Conservation (phyloP, 208 protist species). For the Leishmania amazonensis region DNA sequence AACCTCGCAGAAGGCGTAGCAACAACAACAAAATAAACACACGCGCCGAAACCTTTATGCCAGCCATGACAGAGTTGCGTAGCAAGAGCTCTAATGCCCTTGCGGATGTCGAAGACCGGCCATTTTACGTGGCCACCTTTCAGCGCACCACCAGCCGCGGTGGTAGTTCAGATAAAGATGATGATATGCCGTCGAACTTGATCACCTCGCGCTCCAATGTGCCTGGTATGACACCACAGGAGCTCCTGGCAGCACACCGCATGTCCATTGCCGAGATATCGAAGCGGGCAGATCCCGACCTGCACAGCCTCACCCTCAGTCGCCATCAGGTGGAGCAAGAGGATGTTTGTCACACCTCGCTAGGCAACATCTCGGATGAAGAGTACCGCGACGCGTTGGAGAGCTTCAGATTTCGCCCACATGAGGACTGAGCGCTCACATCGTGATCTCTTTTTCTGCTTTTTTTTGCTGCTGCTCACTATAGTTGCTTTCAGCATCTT, state of each 20-base stretch:
- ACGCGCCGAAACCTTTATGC: not conserved
- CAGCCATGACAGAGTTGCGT: constrained; percentile 6
- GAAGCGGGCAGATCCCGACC: constrained; percentile 34
- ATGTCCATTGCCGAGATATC: constrained; percentile 47
- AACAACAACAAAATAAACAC: not conserved
- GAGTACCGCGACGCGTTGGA: constrained; percentile 46
- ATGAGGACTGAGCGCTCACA: constrained; percentile 6
- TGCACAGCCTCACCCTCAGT: constrained; percentile 79
- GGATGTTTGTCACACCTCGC: constrained; percentile 17
- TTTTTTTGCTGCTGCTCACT: not conserved
- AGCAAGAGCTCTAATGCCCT: constrained; percentile 10
- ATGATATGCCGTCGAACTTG: constrained; percentile 46
- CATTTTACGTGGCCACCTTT: constrained; percentile 56
- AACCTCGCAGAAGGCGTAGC: not conserved
- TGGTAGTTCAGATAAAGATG: constrained; percentile 17
- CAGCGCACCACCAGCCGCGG: constrained; percentile 25
- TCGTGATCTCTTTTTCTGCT: not conserved
- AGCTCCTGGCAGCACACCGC: constrained; percentile 67
- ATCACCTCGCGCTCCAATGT: constrained; percentile 57
- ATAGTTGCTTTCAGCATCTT: not conserved
- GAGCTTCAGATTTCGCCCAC: constrained; percentile 50
- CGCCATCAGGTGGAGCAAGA: constrained; percentile 67
- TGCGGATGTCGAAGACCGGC: constrained; percentile 28
- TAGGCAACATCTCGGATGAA: constrained; percentile 38
- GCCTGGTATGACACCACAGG: constrained; percentile 60